A percentile compares a stretch with the other conserved stretches of the same genome.
phyloP scores from a whole-genome alignment of 257 asterid species.

The Nicotiana knightiana region DNA sequence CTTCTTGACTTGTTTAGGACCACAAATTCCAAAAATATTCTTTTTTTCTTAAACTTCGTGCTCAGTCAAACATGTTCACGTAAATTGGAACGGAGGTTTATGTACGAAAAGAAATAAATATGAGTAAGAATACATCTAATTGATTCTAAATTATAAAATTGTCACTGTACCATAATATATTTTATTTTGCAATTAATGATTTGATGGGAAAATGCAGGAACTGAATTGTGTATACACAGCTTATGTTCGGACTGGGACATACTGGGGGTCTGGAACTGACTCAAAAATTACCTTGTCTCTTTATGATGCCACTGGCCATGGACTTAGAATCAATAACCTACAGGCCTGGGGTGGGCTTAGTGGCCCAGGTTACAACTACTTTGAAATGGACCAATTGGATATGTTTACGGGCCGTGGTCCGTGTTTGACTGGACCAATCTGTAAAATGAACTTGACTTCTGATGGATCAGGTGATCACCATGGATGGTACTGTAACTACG shows the following conservation, averaged over 20 bases:
- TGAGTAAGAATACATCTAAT: no score
- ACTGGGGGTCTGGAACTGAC: constrained; percentile 57
- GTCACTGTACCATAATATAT: background rate
- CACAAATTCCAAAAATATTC: no score
- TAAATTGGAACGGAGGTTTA: no score
- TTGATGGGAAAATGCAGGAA: background rate
- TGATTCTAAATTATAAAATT: background rate
- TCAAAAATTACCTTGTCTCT: constrained; percentile 39
- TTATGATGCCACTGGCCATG: constrained; percentile 37
- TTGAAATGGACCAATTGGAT: constrained; percentile 60
- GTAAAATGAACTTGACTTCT: constrained; percentile 51
- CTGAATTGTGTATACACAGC: constrained; percentile 2
- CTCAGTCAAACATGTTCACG: no score
- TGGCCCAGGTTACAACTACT: constrained; percentile 51
- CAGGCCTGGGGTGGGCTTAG: constrained; percentile 68
- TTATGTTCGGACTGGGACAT: constrained; percentile 38
- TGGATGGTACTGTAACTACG: constrained; percentile 59
- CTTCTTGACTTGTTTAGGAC: no score
- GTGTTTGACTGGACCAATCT: constrained; percentile 48
- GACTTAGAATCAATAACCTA: constrained; percentile 39
- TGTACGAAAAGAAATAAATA: background rate
- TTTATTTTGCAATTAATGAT: background rate
- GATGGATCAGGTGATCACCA: constrained; percentile 54
- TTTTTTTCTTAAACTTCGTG: no score
- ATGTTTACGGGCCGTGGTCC: constrained; percentile 66